Base-by-base conservation (phyloP, 177 flowering plant species). In the Vitis hybrid region DNA sequence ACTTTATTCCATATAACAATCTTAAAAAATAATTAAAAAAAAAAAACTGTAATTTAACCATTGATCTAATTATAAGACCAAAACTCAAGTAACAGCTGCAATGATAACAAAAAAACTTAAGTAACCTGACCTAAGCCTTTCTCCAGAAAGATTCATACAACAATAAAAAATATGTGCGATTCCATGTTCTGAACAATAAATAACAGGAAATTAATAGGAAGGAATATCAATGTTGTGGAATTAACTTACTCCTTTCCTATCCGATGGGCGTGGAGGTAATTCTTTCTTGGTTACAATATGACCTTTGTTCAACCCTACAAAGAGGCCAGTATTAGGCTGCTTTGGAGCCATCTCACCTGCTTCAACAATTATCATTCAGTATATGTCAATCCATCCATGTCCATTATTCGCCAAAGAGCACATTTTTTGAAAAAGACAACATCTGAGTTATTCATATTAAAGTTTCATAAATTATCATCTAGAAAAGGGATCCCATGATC, bases 301-400 rank as follows among this genome's bases (percentile, higher is more conserved):
- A 8, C 90, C 90, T 59, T 78, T 86, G 78, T 86, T 84, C 69
- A 84, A 63, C 0, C 90, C 90, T 11, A 84, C 90, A 71, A 80
- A 83, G 50, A 84, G 78, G 12, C 90, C 88, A 9, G 80, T 71
- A 30, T 73, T 83, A 9, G 86, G 87, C 82, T 73, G 87, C 66
- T 84, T 80, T 11, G 85, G 82, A 73, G 90, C 86, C 88, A 86
- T 86, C 46, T 35, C 58, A 55, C 78, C 88, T 82, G 72, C 64
- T 70, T 46, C 53, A 52, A 53, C 11, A 66, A 59, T 27, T 20
- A 11, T 70, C 54, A 62, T 4, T 63, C 41, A 63, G 1, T 14
- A 3, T 17, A 35, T 1, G 0, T 35, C 46, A 35, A 35, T 35
- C 5, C 5, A 6, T 35, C 27, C 5, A 35, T 35, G 46, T 35